Conservation (phyloP, 2,329 filamentous ascomycete species). For the Diaporthe sp. region DNA sequence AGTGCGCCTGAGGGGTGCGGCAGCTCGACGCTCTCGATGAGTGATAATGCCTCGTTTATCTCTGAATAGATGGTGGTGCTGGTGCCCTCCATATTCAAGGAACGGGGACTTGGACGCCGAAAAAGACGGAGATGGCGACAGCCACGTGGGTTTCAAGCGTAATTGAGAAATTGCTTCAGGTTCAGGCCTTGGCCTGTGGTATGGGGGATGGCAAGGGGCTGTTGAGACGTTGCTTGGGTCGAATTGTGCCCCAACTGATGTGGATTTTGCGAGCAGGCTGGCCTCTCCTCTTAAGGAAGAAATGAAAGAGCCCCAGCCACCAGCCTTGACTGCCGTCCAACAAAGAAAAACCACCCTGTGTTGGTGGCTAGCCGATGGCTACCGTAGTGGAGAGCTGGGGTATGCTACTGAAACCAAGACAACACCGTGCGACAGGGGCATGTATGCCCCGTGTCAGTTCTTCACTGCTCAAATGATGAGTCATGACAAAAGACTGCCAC, state of each 20-base stretch:
- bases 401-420: too few species aligned
- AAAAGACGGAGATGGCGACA: background rate
- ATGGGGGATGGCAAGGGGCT: too few species aligned
- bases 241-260: background rate
- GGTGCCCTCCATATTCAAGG: background rate
- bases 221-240: background rate
- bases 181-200: too few species aligned
- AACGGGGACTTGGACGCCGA: background rate
- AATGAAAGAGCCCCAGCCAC: too few species aligned
- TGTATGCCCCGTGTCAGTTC: too few species aligned
- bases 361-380: too few species aligned
- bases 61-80: background rate
- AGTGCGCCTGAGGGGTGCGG: background rate
- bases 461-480: too few species aligned
- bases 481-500: too few species aligned
- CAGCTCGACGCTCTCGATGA: background rate
- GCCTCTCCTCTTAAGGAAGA: background rate
- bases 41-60: background rate
- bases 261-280: background rate
- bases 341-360: too few species aligned
- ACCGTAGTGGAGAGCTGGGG: too few species aligned
- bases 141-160: background rate
- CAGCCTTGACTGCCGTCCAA: too few species aligned
- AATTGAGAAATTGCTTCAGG: background rate
- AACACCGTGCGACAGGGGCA: too few species aligned